These are phyloP conservation scores for Pseudogymnoascus sp. DNA, from an alignment of 2,329 filamentous ascomycete species.

Conservation along the genomic window DNA sequence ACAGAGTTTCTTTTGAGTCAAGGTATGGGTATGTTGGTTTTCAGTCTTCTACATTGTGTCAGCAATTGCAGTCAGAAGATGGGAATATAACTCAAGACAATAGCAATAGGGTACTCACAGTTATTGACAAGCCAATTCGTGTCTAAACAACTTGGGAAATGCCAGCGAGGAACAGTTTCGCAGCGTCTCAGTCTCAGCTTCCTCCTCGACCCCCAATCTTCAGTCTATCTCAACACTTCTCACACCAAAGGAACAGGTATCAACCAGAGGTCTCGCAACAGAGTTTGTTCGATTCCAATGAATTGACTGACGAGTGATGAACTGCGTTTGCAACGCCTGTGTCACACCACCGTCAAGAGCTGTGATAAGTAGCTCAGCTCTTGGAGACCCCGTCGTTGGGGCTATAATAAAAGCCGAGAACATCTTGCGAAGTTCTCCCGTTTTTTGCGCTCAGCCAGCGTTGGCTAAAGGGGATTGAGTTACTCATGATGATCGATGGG, in stretches of 20 bases:
- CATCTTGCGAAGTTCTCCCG: constrained; percentile 11
- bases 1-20: neutral
- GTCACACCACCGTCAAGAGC: constrained; percentile 7
- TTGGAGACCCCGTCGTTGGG: constrained; percentile 12
- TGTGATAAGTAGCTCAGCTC: constrained; percentile 9
- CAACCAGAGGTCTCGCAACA: constrained; percentile 4
- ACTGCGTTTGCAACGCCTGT: constrained; percentile 6
- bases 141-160: neutral
- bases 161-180: constrained; percentile 6
- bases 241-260: neutral
- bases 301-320: constrained; percentile 1
- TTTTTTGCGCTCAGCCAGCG: constrained; percentile 5
- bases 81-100: neutral
- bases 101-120: neutral
- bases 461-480: neutral
- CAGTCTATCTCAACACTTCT: neutral
- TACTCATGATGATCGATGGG: constrained; percentile 5
- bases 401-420: constrained; percentile 10
- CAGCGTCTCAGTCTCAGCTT: neutral
- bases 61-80: neutral
- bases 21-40: constrained; percentile 1
- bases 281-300: constrained; percentile 7
- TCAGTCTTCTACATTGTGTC: neutral
- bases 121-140: neutral
- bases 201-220: neutral